A percentile compares a stretch with the other conserved stretches of the same genome.
Evolutionary conservation across 2,329 filamentous ascomycete genomes (phyloP).

Genomic region (Kalmusia sp.): DNA sequence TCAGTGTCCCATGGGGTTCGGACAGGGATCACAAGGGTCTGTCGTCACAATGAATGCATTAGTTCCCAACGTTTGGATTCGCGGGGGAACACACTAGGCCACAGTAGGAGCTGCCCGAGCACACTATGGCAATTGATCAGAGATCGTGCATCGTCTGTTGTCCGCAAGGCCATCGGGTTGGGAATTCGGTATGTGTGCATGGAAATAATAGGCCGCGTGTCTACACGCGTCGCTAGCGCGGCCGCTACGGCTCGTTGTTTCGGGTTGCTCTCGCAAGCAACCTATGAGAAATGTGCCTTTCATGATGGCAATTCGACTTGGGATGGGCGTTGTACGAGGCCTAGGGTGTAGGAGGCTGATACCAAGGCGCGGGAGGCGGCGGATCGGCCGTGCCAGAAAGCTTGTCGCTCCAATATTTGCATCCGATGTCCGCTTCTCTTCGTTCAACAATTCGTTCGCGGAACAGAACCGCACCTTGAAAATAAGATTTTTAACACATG

Average conservation of each 20-base stretch:
- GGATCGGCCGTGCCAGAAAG: background rate
- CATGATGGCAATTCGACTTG: background rate
- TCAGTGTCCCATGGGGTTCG: constrained; percentile 17
- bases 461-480: background rate
- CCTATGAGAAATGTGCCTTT: background rate
- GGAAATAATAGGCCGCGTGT: background rate
- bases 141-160: constrained; percentile 1
- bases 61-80: constrained; percentile 1
- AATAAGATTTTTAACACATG: too few species aligned
- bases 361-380: constrained; percentile 5
- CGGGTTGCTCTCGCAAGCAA: background rate
- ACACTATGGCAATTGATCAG: background rate
- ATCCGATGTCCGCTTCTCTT: background rate
- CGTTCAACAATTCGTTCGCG: background rate
- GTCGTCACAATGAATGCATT: constrained; percentile 18
- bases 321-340: background rate
- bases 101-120: background rate
- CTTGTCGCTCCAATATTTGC: background rate
- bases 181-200: constrained; percentile 4
- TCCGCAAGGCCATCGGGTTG: background rate
- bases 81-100: background rate
- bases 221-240: background rate
- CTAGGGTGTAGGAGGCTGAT: constrained; percentile 1
- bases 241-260: background rate
- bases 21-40: constrained; percentile 14